Evolutionary conservation across 1,284 basidiomycete genomes (phyloP), one percentile per base, ranked within the genome.

Genomic region (Neonothopanus nambi): DNA sequence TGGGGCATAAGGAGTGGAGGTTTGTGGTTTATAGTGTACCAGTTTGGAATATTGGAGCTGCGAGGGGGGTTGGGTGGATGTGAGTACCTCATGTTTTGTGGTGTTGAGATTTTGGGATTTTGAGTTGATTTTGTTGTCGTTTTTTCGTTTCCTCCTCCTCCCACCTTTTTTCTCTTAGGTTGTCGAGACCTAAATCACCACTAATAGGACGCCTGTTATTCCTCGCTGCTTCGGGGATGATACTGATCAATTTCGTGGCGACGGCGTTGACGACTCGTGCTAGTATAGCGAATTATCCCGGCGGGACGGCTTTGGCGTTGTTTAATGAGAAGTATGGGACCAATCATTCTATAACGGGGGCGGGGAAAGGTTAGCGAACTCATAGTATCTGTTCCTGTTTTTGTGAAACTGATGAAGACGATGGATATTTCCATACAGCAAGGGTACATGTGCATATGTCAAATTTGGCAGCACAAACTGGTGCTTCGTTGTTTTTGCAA

Each of bases 1-100:
- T 98, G 0, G 87, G 82, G 0, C 93, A 95, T 69, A 95, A 95
- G 66, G 97, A 99, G 70, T 98, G 96, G 95, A 82, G 96, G 3
- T 99, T 99, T 69, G 78, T 98, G 56, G 79, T 95, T 5, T 98
- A 98, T 65, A 79, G 85, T 11, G 80, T 98, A 0, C 95, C 96
- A 0, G 65, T 85, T 0, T 76, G 93, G 67, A 98, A 98, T 62
- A 71, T 94, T 3, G 79, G 89, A 1, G 91, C 89, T 0, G 88
- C 93, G 0, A 68, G 85, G 15, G 87, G 84, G 1, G 75, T 82
- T 0, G 66, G 70, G 7, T 80, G 75, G 68, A 64, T 93, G 86
- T 91, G 67, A 59, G 86, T 74, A 15, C 42, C 49, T 43, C 49
- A 17, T 30, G 24, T n/a, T n/a, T n/a, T n/a, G n/a, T n/a, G n/a